Evolutionary conservation across 2,329 filamentous ascomycete genomes (phyloP), one percentile per base, ranked within the genome.

Genomic region (Aspergillus sp.): DNA sequence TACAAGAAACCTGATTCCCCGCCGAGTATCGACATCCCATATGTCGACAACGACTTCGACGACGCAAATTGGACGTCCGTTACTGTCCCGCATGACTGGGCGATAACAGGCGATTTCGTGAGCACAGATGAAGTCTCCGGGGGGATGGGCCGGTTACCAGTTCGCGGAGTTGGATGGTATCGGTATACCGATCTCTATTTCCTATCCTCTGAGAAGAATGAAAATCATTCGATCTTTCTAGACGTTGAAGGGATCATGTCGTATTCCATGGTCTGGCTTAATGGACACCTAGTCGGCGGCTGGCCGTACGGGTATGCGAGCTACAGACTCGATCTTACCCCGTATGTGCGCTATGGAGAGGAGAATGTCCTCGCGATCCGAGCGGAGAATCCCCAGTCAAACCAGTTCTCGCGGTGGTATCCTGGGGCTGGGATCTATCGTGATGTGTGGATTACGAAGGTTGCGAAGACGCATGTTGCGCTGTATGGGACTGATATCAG

Each of bases 211-310:
- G 55, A 57, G 6, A 8, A 15, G 2, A 43, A 47, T 3, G 17
- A 3, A 3, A 31, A 31, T 1, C 9, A 47, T 14, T 12, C 9
- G 12, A 31, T 57, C 14, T 52, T 40, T 14, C 3, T 57, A 4
- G 55, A 57, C 4, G 33, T 57, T 15, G 55, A 57, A n/a, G 55
- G 55, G 1, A 43, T 31, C 3, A 57, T 57, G 55, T 17, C 55
- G 6, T 57, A 57, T 25, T 19, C 48, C 1, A 57, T 52, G n/a
- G 55, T 57, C 6, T 57, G 55, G 55, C n/a, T 57, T 6, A 57
- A 57, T 12, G 55, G 48, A 0, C 40, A 52, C 0, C 11, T 57
- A 23, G 55, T 57, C 4, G 55, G 55, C 1, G 55, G 55, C 2
- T 57, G 55, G 55, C 55, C 55, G 1, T 57, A 47, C 23, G 55